Evolutionary conservation across 2,329 filamentous ascomycete species (phyloP).

Genomic region (Dactylellina leptospora): DNA sequence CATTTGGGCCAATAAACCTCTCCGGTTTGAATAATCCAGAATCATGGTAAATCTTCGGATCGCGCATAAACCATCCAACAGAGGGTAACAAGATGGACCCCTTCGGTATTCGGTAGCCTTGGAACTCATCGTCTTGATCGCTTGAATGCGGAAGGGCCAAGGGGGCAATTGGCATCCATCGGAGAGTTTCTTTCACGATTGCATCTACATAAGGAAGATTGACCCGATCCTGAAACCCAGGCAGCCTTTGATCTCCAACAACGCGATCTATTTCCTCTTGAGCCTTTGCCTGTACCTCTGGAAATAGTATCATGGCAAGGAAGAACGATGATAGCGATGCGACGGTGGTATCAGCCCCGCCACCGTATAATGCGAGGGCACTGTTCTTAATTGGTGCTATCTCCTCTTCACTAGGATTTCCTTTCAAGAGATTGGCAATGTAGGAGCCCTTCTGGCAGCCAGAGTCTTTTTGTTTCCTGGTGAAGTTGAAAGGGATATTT

Average conservation of each 20-base stretch:
- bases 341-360: constrained; percentile 63
- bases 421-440: constrained; percentile 62
- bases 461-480: constrained; percentile 60
- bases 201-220: constrained; percentile 67
- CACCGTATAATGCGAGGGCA: constrained; percentile 62
- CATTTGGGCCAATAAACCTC: constrained; percentile 70
- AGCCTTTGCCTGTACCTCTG: constrained; percentile 65
- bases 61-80: constrained; percentile 68
- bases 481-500: constrained; percentile 58
- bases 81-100: constrained; percentile 66
- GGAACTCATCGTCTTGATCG: constrained; percentile 66
- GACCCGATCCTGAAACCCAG: constrained; percentile 64
- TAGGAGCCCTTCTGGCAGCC: constrained; percentile 58
- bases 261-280: constrained; percentile 69
- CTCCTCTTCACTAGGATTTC: constrained; percentile 61
- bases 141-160: constrained; percentile 66
- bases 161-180: constrained; percentile 68
- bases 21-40: constrained; percentile 71
- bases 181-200: constrained; percentile 67
- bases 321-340: constrained; percentile 59
- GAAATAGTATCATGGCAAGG: constrained; percentile 64
- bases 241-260: constrained; percentile 66
- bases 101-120: constrained; percentile 66
- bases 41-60: constrained; percentile 69
- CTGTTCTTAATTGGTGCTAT: constrained; percentile 62